phyloP scores from a whole-genome alignment of 371 early-diverging fungal species.

The Mucor piriformis region DNA sequence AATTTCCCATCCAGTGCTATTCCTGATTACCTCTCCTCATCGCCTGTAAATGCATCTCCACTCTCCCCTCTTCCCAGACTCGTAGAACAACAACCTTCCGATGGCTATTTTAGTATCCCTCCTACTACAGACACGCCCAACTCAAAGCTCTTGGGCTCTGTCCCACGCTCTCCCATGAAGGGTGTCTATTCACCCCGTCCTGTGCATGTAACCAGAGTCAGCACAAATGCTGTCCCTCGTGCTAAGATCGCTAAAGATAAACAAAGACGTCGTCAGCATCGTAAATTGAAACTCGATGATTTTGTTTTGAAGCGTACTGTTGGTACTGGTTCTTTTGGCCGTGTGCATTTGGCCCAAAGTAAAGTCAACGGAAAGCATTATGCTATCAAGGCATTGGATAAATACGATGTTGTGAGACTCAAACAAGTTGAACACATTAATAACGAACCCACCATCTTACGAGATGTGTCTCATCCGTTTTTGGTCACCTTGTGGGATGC shows the following conservation, averaged over 20 bases:
- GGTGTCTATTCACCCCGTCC: slow-evolving; percentile 20
- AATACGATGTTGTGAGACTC: slow-evolving; percentile 90
- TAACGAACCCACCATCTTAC: slow-evolving; percentile 87
- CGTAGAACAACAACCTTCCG: slow-evolving; percentile 4
- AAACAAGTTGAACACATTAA: slow-evolving; percentile 93
- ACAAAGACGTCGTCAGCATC: slow-evolving; percentile 23
- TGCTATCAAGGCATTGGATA: slow-evolving; percentile 93
- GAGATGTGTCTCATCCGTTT: slow-evolving; percentile 84
- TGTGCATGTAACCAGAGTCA: slow-evolving; percentile 18
- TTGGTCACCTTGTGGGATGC: slow-evolving; percentile 91
- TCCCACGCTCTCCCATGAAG: slow-evolving; percentile 25
- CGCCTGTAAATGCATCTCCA: slow-evolving; percentile 33
- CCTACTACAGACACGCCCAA: background rate
- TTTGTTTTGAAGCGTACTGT: slow-evolving; percentile 58
- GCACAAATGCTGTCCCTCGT: slow-evolving; percentile 27
- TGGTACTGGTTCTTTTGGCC: slow-evolving; percentile 72
- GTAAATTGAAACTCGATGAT: slow-evolving; percentile 32
- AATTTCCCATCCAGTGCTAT: background rate
- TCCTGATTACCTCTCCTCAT: slow-evolving; percentile 26
- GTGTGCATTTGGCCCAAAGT: slow-evolving; percentile 66
- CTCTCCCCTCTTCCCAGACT: slow-evolving; percentile 27
- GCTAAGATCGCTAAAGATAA: slow-evolving; percentile 2
- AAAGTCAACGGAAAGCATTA: slow-evolving; percentile 56
- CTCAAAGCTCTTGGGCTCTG: slow-evolving; percentile 6
- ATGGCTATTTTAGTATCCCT: slow-evolving; percentile 22